These are phyloP conservation scores for Tylopilus sp. DNA, from an alignment of 768 basidiomycete genomes.

Conservation along the genomic window DNA sequence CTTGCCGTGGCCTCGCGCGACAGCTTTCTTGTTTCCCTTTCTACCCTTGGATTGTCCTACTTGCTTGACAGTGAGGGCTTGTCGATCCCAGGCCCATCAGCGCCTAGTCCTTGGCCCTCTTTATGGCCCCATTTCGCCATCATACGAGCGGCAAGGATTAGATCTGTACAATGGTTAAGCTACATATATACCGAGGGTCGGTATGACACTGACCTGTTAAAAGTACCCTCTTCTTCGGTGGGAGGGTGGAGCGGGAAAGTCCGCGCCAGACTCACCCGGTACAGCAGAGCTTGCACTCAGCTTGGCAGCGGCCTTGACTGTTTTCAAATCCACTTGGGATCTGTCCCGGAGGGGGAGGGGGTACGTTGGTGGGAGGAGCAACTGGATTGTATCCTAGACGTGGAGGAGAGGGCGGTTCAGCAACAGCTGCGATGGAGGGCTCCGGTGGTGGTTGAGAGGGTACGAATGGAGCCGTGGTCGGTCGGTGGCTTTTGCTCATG, in stretches of 20 bases:
- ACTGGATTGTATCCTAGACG: constrained; percentile 68
- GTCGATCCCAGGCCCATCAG: constrained; percentile 79
- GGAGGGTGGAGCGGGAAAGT: constrained; percentile 29
- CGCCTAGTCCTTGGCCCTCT: constrained; percentile 90
- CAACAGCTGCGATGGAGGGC: constrained; percentile 13
- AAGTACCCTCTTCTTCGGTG: constrained; percentile 28
- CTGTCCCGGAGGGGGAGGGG: constrained; percentile 55
- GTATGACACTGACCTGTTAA: constrained; percentile 14
- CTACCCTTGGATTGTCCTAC: constrained; percentile 33
- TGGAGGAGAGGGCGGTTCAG: constrained; percentile 42
- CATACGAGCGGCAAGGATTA: constrained; percentile 76
- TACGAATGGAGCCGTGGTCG: constrained; percentile 28
- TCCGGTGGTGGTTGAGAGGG: constrained; percentile 22
- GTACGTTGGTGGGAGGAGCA: constrained; percentile 57
- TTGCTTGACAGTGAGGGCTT: constrained; percentile 86
- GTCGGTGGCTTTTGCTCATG: constrained; percentile 43
- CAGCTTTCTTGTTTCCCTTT: constrained; percentile 37
- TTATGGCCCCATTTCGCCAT: constrained; percentile 98
- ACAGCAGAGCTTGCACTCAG: constrained; percentile 37
- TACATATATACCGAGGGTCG: neutral
- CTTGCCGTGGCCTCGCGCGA: constrained; percentile 35
- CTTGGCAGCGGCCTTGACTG: constrained; percentile 73
- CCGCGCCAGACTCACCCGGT: constrained; percentile 24
- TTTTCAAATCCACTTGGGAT: constrained; percentile 52
- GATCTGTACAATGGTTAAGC: constrained; percentile 31